phyloP scores from a whole-genome alignment of 2,329 filamentous ascomycete species.

The Hymenoscyphus albidus region DNA sequence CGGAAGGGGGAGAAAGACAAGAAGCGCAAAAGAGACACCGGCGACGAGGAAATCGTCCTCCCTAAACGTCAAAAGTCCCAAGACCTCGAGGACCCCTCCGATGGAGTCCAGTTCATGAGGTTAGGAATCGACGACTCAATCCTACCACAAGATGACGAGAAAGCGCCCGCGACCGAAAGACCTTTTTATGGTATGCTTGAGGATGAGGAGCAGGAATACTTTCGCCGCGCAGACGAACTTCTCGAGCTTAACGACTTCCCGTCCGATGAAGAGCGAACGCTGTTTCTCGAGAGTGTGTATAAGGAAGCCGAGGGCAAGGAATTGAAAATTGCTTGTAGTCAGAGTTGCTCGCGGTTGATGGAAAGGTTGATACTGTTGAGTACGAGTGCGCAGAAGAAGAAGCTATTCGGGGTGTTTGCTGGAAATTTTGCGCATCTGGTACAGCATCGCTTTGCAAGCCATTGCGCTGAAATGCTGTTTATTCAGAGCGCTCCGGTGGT shows the following conservation, averaged over 20 bases:
- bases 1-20: constrained; percentile 47
- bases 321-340: constrained; percentile 91
- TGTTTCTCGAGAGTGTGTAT: constrained; percentile 79
- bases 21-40: constrained; percentile 45
- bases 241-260: constrained; percentile 87
- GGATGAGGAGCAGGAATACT: constrained; percentile 93
- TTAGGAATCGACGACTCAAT: constrained; percentile 22
- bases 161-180: constrained; percentile 23
- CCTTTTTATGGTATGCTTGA: constrained; percentile 88
- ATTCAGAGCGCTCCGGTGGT: constrained; percentile 75
- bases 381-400: constrained; percentile 75
- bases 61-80: constrained; percentile 37
- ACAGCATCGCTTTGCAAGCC: constrained; percentile 93
- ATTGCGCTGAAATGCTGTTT: constrained; percentile 95
- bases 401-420: constrained; percentile 77
- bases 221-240: constrained; percentile 82
- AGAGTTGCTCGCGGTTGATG: constrained; percentile 90
- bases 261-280: constrained; percentile 64
- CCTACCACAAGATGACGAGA: constrained; percentile 22
- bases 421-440: constrained; percentile 86
- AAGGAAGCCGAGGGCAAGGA: constrained; percentile 87
- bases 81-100: constrained; percentile 19
- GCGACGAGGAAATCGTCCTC: constrained; percentile 34
- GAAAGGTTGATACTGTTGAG: constrained; percentile 85
- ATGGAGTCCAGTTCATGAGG: constrained; percentile 21